phyloP scores from a whole-genome alignment of 2,329 filamentous ascomycete genomes.

The Exophiala sideris region DNA sequence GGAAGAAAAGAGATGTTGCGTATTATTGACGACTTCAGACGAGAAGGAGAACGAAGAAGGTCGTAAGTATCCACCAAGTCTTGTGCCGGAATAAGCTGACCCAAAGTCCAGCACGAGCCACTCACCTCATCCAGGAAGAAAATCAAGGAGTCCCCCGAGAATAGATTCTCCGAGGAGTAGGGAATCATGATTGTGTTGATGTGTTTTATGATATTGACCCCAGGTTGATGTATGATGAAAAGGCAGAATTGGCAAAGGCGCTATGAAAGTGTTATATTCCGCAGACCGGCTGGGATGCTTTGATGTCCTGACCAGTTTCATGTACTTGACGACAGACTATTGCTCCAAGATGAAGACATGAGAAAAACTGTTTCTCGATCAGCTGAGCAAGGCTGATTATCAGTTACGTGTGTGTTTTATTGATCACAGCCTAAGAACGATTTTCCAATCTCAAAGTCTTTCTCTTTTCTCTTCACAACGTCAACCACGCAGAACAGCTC shows the following conservation, averaged over 20 bases:
- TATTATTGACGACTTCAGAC: constrained; percentile 81
- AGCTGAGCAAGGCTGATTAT: too few relatives aligned
- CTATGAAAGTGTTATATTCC: background rate
- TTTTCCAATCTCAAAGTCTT: too few relatives aligned
- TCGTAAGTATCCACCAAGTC: constrained; percentile 58
- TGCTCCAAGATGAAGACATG: too few relatives aligned
- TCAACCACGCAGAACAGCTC: too few relatives aligned
- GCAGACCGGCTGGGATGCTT: background rate
- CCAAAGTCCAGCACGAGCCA: constrained; percentile 22
- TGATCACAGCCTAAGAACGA: too few relatives aligned
- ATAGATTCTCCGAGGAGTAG: constrained; percentile 27
- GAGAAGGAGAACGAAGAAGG: constrained; percentile 79
- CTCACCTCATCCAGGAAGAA: constrained; percentile 23
- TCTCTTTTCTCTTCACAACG: too few relatives aligned
- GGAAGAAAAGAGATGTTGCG: constrained; percentile 87
- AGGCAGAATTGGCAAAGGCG: background rate
- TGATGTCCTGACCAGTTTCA: background rate
- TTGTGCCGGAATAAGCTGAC: constrained; percentile 2
- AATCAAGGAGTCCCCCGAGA: constrained; percentile 29
- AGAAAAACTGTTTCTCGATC: too few relatives aligned
- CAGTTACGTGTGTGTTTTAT: too few relatives aligned
- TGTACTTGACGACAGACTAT: background rate
- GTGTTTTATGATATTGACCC: background rate
- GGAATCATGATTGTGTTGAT: background rate
- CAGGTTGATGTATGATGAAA: background rate